Evolutionary conservation across 2,329 filamentous ascomycete species (phyloP), one percentile per base, ranked within the genome.

Genomic region (Atkinsonella texensis): DNA sequence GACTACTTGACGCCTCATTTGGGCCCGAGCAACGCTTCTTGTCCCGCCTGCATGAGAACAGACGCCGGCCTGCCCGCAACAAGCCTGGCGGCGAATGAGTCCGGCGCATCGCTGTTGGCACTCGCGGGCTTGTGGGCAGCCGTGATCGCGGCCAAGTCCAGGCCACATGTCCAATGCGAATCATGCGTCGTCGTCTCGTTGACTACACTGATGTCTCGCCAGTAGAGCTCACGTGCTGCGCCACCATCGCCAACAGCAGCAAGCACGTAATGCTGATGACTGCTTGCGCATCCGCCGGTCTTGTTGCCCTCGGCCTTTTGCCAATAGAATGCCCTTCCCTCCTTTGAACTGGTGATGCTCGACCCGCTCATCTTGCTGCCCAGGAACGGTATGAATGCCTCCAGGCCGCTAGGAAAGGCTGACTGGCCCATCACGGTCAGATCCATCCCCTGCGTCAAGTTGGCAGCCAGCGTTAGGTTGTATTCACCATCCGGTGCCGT

Each of bases 401-500:
- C 78, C 2, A 84, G 65, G 1, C 80, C 80, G 0, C 74, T 79
- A 0, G 83, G 77, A 48, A 85, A 74, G 7, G 74, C 69, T 5
- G 68, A 59, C 5, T 60, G 57, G 10, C 74, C 74, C 1, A 57
- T 52, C 1, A 73, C 60, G 17, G 65, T 61, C 33, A 71, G 54
- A 6, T 64, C 52, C 41, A 74, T 59, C 1, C 70, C 70, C 55
- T 77, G 74, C 28, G 68, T 60, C 41, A 62, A 17, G n/a, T 68
- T 57, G 17, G 65, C 61, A 51, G 68, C 65, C 54, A 69, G 28
- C 7, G 49, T 55, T 32, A 61, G 49, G 10, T 44, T 52, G 23
- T 53, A 53, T 1, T 56, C 18, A 3, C 39, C 49, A 8, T 55
- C 48, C 8, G 51, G 41, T 2, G 31, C 13, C 10, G 28, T 43